These are phyloP conservation scores for Metschnikowia proteae DNA, from an alignment of 805 yeast genomes.

Conservation along the genomic window DNA sequence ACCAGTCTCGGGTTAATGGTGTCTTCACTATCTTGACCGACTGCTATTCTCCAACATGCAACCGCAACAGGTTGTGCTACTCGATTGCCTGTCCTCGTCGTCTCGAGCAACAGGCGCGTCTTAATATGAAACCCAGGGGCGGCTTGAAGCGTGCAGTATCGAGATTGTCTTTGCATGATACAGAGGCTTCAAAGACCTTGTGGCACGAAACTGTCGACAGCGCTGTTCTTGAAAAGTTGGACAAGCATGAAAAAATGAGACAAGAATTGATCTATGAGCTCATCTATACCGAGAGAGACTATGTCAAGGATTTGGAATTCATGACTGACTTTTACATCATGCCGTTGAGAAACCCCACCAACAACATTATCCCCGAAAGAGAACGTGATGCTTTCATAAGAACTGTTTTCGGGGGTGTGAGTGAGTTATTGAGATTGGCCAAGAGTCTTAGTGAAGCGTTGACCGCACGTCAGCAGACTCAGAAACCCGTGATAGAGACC, in stretches of 20 bases:
- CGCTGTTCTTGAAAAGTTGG: constrained; percentile 69
- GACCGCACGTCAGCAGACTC: constrained; percentile 76
- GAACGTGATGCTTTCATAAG: constrained; percentile 89
- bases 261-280: constrained; percentile 95
- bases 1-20: constrained; percentile 62
- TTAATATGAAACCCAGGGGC: constrained; percentile 83
- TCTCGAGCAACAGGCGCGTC: constrained; percentile 90
- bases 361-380: constrained; percentile 77
- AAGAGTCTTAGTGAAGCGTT: constrained; percentile 84
- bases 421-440: constrained; percentile 81
- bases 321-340: constrained; percentile 91
- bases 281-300: constrained; percentile 89
- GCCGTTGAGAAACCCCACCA: constrained; percentile 73
- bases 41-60: constrained; percentile 96
- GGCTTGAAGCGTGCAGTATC: constrained; percentile 76
- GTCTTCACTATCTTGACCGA: constrained; percentile 90
- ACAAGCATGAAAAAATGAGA: constrained; percentile 81
- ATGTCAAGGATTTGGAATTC: constrained; percentile 90
- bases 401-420: constrained; percentile 86
- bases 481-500: constrained; percentile 76
- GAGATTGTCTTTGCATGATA: constrained; percentile 61
- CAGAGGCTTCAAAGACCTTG: constrained; percentile 72
- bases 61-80: constrained; percentile 82
- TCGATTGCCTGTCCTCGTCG: constrained; percentile 96
- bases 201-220: constrained; percentile 93